These are phyloP conservation scores for Cyclotella distinguenda DNA, from an alignment of 108 stramenopile species.

Conservation along the genomic window DNA sequence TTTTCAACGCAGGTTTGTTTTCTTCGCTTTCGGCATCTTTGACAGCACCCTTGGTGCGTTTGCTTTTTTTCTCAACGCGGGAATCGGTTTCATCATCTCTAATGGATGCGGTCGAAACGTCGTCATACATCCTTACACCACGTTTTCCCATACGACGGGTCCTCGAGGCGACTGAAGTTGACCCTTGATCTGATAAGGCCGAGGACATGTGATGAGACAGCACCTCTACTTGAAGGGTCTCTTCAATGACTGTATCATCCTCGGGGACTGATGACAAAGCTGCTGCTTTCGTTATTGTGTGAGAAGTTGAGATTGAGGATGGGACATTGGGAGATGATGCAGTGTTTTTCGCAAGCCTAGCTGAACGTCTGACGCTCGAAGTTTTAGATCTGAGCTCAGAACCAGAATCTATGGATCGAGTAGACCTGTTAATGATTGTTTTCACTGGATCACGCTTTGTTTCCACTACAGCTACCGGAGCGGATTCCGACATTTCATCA, in stretches of 20 bases:
- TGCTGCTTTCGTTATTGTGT: background rate
- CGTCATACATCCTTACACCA: background rate
- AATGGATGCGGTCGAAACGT: background rate
- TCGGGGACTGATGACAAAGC: slow-evolving; percentile 30
- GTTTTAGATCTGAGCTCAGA: too few species aligned
- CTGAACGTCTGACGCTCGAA: slow-evolving; percentile 7
- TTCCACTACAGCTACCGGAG: too few species aligned
- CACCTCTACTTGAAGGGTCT: background rate
- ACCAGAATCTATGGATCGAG: too few species aligned
- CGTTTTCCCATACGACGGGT: slow-evolving; percentile 5
- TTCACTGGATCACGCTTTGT: too few species aligned
- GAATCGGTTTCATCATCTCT: background rate
- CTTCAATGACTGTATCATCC: slow-evolving; percentile 11
- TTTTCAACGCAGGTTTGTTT: background rate
- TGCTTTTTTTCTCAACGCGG: background rate
- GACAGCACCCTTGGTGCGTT: background rate
- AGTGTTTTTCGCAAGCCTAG: background rate
- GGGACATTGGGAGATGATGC: slow-evolving; percentile 23
- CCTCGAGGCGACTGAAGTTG: background rate
- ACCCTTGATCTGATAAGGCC: background rate
- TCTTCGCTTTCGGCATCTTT: background rate
- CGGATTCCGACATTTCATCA: too few species aligned
- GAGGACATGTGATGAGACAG: too few species aligned
- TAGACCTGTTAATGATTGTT: too few species aligned
- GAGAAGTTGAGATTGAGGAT: slow-evolving; percentile 17